Evolutionary conservation across 1,284 basidiomycete genomes (phyloP).

Genomic region (Pterula multifida): DNA sequence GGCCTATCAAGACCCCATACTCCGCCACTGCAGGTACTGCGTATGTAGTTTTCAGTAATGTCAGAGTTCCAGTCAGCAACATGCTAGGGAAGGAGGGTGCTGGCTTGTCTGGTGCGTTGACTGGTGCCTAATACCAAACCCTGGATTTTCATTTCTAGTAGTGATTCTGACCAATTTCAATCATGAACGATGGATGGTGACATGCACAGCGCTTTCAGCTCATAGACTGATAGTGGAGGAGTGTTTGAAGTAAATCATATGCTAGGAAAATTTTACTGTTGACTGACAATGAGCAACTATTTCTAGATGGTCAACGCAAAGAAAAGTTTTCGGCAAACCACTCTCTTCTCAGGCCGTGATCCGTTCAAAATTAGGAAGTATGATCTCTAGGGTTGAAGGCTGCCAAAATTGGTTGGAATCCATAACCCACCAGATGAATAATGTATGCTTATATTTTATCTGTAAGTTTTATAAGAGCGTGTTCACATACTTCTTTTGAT

Average conservation of each 20-base stretch:
- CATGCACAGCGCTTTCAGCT: constrained; percentile 55
- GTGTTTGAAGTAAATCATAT: constrained; percentile 50
- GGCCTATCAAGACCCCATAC: constrained; percentile 85
- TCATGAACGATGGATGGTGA: constrained; percentile 83
- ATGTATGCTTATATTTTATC: constrained; percentile 36
- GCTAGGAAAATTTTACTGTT: constrained; percentile 1
- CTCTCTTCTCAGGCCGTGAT: constrained; percentile 86
- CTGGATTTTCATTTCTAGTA: neutral
- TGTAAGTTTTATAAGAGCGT: constrained; percentile 2
- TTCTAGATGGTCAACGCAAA: constrained; percentile 68
- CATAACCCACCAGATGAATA: constrained; percentile 88
- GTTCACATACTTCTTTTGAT: constrained; percentile 3
- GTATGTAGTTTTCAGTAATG: constrained; percentile 86
- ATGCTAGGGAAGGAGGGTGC: constrained; percentile 79
- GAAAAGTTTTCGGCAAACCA: constrained; percentile 84
- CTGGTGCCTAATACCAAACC: neutral
- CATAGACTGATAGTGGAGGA: constrained; percentile 70
- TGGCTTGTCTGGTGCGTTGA: constrained; percentile 49
- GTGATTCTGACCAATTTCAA: constrained; percentile 81
- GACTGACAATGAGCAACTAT: constrained; percentile 3
- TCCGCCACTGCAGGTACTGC: constrained; percentile 81
- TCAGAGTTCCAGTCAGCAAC: constrained; percentile 75
- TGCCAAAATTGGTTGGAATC: constrained; percentile 85
- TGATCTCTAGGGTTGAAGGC: constrained; percentile 85
- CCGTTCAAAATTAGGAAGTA: constrained; percentile 74